Base-by-base conservation (phyloP, 1,284 basidiomycete genomes). In the Malassezia nana region DNA sequence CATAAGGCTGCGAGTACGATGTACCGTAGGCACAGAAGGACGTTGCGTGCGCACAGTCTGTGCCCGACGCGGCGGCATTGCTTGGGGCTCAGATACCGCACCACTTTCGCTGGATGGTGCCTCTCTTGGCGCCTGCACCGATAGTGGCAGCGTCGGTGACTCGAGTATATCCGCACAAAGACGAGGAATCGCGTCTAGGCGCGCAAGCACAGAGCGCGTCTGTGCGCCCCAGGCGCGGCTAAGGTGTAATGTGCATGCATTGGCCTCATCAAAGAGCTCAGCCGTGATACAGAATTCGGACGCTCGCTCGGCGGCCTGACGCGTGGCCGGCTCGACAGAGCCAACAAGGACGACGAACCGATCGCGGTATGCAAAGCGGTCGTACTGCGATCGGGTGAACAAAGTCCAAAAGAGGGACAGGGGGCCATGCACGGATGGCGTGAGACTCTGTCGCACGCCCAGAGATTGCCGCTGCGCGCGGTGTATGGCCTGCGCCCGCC, bases 401-500 rank as follows among this genome's bases (percentile, higher is more conserved):
- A 55, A 16, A 6, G 48, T 55, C 48, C 48, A 55, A 9, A 55
- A 40, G 33, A 55, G 33, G 5, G 30, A 18, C 25, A 33, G n/a
- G 12, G 46, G 33, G 2, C 50, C 56, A n/a, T 40, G 13, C 15
- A 62, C 58, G 20, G 46, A 30, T 1, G 59, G 54, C 0, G 70
- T 29, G 8, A 65, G 32, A 15, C 44, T 56, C 45, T 58, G 63
- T 4, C 71, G 55, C 4, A 64, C 62, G 20, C 69, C 53, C 45
- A 66, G 62, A 39, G 58, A 50, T 22, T 45, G 44, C 9, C 58
- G 59, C 8, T 44, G 35, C 15, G 70, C 57, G 42, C 66, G 70
- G 59, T 51, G 52, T 7, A 74, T 54, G 13, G 68, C 71, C 41
- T 71, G 69, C 8, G 71, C 66, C 16, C 62, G 57, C 67, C 68